phyloP scores from a whole-genome alignment of 768 basidiomycete species.

The Leccinum truebloodii region DNA sequence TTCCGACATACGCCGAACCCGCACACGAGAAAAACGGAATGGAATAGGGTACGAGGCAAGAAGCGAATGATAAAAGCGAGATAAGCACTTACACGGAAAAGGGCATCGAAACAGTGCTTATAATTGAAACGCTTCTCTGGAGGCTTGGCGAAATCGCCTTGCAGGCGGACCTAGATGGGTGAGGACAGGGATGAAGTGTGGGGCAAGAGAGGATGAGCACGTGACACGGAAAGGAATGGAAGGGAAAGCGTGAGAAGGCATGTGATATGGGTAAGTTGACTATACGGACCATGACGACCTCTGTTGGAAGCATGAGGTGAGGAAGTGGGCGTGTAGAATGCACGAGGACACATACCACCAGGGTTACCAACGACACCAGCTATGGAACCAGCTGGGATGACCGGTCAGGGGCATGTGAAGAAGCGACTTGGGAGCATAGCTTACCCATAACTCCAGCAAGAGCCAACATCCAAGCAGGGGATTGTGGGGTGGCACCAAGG shows the following conservation, averaged over 20 bases:
- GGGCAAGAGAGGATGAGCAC: slow-evolving; percentile 14
- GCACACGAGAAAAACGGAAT: neutral
- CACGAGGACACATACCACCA: slow-evolving; percentile 54
- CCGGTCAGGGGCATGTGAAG: neutral
- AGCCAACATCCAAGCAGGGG: slow-evolving; percentile 81
- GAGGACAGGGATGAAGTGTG: neutral
- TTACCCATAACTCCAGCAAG: slow-evolving; percentile 83
- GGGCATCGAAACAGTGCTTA: slow-evolving; percentile 85
- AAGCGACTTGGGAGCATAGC: slow-evolving; percentile 27
- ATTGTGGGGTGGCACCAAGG: slow-evolving; percentile 63
- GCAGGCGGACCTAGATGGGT: slow-evolving; percentile 62
- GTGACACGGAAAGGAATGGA: slow-evolving; percentile 7
- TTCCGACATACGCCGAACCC: neutral
- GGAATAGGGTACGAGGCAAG: slow-evolving; percentile 1
- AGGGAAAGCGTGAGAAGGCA: slow-evolving; percentile 12
- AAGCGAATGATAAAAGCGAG: slow-evolving; percentile 2
- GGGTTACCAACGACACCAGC: slow-evolving; percentile 91
- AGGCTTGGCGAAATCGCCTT: slow-evolving; percentile 88
- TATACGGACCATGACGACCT: slow-evolving; percentile 66
- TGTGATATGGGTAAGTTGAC: slow-evolving; percentile 14
- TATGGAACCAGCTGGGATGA: slow-evolving; percentile 67
- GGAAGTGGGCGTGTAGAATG: neutral
- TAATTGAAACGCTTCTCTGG: slow-evolving; percentile 89
- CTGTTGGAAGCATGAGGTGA: slow-evolving; percentile 33
- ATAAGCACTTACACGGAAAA: slow-evolving; percentile 70